A percentile compares a stretch with the other conserved stretches of the same genome.
phyloP scores from a whole-genome alignment of 768 basidiomycete genomes.

The Mycena metata region DNA sequence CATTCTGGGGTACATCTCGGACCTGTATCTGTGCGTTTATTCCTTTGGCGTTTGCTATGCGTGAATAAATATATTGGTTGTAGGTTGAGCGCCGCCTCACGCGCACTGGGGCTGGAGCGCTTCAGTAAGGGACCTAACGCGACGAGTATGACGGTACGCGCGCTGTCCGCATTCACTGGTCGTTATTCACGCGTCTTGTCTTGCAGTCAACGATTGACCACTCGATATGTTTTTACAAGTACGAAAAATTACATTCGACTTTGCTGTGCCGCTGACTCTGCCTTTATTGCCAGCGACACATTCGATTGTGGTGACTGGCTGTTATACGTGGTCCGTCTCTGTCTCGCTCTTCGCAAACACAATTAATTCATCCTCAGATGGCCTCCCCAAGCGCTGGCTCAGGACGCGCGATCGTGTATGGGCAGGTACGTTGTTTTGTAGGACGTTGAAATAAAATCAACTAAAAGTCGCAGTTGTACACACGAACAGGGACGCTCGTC shows the following conservation, averaged over 20 bases:
- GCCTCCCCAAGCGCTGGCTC: constrained; percentile 72
- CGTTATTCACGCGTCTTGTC: background rate
- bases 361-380: constrained; percentile 58
- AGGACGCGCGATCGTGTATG: constrained; percentile 79
- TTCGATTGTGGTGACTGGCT: constrained; percentile 88
- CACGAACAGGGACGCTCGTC: constrained; percentile 72
- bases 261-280: constrained; percentile 2
- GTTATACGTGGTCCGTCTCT: constrained; percentile 74
- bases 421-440: constrained; percentile 63
- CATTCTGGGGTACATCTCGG: constrained; percentile 85
- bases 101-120: constrained; percentile 67
- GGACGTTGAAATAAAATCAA: constrained; percentile 3
- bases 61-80: background rate
- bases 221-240: constrained; percentile 85
- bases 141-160: constrained; percentile 72
- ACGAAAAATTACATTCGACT: constrained; percentile 39
- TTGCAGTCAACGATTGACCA: constrained; percentile 58
- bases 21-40: constrained; percentile 76
- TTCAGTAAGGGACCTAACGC: constrained; percentile 63
- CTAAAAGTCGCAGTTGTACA: constrained; percentile 67
- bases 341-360: constrained; percentile 8
- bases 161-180: background rate
- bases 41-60: too few species aligned
- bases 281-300: constrained; percentile 63
- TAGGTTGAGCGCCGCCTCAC: constrained; percentile 70